phyloP scores from a whole-genome alignment of 192 early-diverging fungal genomes.

The Gaertneriomyces sp. region DNA sequence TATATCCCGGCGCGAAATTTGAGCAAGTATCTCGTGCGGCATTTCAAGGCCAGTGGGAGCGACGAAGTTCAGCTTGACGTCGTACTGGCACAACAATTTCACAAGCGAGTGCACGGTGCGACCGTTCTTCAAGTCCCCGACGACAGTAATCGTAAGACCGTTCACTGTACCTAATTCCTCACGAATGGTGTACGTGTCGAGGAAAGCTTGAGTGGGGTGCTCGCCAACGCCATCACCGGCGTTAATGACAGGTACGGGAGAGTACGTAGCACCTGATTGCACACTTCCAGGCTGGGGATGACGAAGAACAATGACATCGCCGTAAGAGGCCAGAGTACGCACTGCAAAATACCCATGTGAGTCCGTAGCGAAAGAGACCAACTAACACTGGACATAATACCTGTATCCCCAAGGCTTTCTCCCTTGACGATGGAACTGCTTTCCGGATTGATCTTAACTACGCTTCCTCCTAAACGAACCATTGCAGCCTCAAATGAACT shows the following conservation, averaged over 20 bases:
- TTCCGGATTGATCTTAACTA: constrained; percentile 78
- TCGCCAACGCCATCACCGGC: constrained; percentile 97
- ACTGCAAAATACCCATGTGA: constrained; percentile 38
- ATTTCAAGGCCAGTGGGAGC: constrained; percentile 77
- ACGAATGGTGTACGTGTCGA: constrained; percentile 90
- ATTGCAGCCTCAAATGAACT: constrained; percentile 95
- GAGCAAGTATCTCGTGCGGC: constrained; percentile 72
- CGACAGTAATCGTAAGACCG: constrained; percentile 89
- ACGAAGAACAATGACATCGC: constrained; percentile 86
- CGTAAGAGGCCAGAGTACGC: constrained; percentile 87
- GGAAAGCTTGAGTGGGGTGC: constrained; percentile 97
- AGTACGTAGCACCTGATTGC: constrained; percentile 76
- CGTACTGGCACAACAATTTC: constrained; percentile 81
- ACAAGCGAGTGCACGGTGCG: constrained; percentile 97
- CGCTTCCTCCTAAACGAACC: constrained; percentile 84
- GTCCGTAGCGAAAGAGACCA: not conserved
- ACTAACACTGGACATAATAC: constrained; percentile 6
- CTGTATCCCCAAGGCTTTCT: constrained; percentile 87
- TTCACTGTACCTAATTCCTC: constrained; percentile 94
- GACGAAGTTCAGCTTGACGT: constrained; percentile 92
- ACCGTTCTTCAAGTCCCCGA: constrained; percentile 97
- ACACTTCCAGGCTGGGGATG: constrained; percentile 89
- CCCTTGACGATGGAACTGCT: constrained; percentile 94
- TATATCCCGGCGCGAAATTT: constrained; percentile 43
- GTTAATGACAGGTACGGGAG: constrained; percentile 90